Evolutionary conservation across 129 eudicot species (phyloP).

Genomic region (Helianthus annuus): HanXRQr2.0-SUNRISE NC_035442.2:18039281-18039780

Average conservation of each 20-base stretch:
- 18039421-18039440: constrained; percentile 60
- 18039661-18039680: neutral
- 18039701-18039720: neutral
- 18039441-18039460: constrained; percentile 8
- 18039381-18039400: constrained; percentile 95
- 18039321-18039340: constrained; percentile 76
- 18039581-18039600: constrained; percentile 77
- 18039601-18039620: constrained; percentile 48
- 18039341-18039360: constrained; percentile 86
- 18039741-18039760: neutral
- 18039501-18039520: constrained; percentile 52
- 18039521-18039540: constrained; percentile 72
- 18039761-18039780: neutral
- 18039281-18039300: neutral
- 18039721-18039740: neutral
- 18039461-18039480: neutral
- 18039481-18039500: constrained; percentile 3
- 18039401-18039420: constrained; percentile 89
- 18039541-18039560: constrained; percentile 77
- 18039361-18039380: constrained; percentile 87
- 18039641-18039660: neutral
- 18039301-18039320: neutral
- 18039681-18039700: neutral
- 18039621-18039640: neutral
- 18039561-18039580: constrained; percentile 66